Base-by-base conservation (phyloP, 768 basidiomycete genomes). In the Lactarius pseudohatsudake region DNA sequence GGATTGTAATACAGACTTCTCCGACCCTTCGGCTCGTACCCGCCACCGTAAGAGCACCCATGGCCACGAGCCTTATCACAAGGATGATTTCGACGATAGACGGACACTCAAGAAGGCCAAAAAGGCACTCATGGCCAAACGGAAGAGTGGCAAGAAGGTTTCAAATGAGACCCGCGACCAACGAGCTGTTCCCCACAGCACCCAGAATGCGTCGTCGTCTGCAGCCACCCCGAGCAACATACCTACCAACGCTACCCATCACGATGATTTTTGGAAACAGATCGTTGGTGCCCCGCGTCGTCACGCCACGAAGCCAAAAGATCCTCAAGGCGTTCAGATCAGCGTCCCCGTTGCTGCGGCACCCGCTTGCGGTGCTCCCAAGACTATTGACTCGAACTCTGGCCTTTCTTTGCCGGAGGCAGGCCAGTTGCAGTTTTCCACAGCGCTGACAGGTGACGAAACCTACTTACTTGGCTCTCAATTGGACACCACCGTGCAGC, bases 61-160 rank as follows among this genome's bases (percentile, higher is more conserved):
- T 16, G 54, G 28, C 9, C 64, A 67, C 34, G n/a, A 47, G n/a
- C 66, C 66, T 26, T 47, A 67, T 13, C 66, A 67, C 36, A 67
- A 53, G 18, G 4, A n/a, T n/a, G 18, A 40, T 4, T 67, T 64
- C 26, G 0, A 32, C 15, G 41, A 38, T 2, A 67, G 34, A 32
- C 13, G 20, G 34, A 34, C 56, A 5, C 40, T 43, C 50, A 59
- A 18, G 32, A 11, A 8, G 10, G 61, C 15, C 9, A 38, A 38
- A 38, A 13, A 18, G 2, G 18, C 26, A 59, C 36, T 38, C 36
- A 38, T 38, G 36, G 36, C 36, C 36, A 38, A 38, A 38, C 36
- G 36, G 32, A 22, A 28, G n/a, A 3, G 8, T 22, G 28, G 40
- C 18, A 55, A 56, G 20, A 40, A 0, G 1, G 58, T 47, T n/a